Evolutionary conservation across 768 basidiomycete genomes (phyloP), one percentile per base, ranked within the genome.

Genomic region (Daedaleopsis nitida): DNA sequence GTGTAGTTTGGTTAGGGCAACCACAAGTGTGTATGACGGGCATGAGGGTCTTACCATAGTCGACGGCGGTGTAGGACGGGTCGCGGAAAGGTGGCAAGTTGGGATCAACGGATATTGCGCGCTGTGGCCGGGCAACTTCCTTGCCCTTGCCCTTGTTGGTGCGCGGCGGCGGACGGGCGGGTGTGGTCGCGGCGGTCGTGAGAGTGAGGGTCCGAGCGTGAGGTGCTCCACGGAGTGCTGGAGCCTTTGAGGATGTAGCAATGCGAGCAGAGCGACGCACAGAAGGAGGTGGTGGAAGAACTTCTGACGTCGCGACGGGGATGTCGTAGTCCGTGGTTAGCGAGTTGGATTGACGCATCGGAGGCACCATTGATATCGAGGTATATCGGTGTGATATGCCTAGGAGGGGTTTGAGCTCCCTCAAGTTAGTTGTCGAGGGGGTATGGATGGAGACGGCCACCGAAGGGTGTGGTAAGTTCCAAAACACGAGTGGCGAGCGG

Each of bases 121-220:
- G 23, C 45, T 16, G 37, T 37, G 52, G 23, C 47, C 23, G 19
- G 11, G 54, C 52, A 1, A 59, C 44, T 10, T 45, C 47, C 53
- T 60, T 60, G 11, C 53, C 47, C 53, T 60, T 60, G 12, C 53
- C 59, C 47, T 60, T 60, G 19, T 49, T 27, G 17, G 24, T 23
- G 21, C 53, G 53, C 12, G 10, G 45, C 12, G 23, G 47, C 13
- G 47, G 53, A 39, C 47, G 45, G 19, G 44, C 43, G 14, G 37
- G 55, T 6, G 44, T 27, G 10, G 38, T 55, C 24, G n/a, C 11
- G 42, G 21, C 16, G 3, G 53, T 44, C 7, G 23, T 21, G 14
- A 37, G 38, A 8, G 11, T 16, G 19, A 11, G 43, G 14, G 53
- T 16, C 39, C 19, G 53, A 42, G 4, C 12, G 52, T 3, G 38